These are phyloP conservation scores for Tulasnella sp. DNA, from an alignment of 768 basidiomycete genomes.

Conservation along the genomic window DNA sequence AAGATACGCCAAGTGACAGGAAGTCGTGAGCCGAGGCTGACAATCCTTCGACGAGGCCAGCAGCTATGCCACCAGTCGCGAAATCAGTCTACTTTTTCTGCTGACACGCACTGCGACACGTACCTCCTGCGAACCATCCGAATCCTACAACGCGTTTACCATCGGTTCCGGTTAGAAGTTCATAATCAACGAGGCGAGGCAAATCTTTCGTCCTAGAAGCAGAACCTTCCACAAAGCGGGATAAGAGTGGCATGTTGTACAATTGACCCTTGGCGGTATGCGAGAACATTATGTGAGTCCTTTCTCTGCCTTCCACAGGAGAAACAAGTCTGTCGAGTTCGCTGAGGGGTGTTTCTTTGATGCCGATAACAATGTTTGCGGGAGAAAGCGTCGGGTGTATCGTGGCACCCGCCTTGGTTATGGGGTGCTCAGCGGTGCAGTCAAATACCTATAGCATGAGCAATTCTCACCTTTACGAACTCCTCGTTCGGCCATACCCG, in stretches of 20 bases:
- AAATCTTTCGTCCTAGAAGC: background rate
- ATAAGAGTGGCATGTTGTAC: slow-evolving; percentile 72
- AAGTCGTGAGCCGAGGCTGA: slow-evolving; percentile 66
- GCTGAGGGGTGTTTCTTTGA: slow-evolving; percentile 70
- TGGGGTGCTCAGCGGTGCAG: background rate
- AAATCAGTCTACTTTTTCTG: background rate
- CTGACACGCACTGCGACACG: slow-evolving; percentile 19
- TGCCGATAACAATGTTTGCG: slow-evolving; percentile 70
- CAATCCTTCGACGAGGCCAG: slow-evolving; percentile 73
- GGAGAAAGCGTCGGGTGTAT: slow-evolving; percentile 43
- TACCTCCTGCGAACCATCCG: slow-evolving; percentile 87
- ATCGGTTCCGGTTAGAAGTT: slow-evolving; percentile 48
- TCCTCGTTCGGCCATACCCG: slow-evolving; percentile 56
- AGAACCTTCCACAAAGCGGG: slow-evolving; percentile 39
- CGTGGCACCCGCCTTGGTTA: slow-evolving; percentile 59
- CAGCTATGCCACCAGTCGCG: slow-evolving; percentile 37
- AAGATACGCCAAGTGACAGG: slow-evolving; percentile 63
- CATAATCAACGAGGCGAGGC: slow-evolving; percentile 64
- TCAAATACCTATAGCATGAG: background rate
- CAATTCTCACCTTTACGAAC: slow-evolving; percentile 46
- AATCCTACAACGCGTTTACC: slow-evolving; percentile 79
- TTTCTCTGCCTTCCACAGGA: slow-evolving; percentile 31
- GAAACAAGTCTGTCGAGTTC: slow-evolving; percentile 39
- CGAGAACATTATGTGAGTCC: slow-evolving; percentile 84
- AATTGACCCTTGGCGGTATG: slow-evolving; percentile 75